Base-by-base conservation (phyloP, 2,329 filamentous ascomycete genomes). In the Nemania sp. region DNA sequence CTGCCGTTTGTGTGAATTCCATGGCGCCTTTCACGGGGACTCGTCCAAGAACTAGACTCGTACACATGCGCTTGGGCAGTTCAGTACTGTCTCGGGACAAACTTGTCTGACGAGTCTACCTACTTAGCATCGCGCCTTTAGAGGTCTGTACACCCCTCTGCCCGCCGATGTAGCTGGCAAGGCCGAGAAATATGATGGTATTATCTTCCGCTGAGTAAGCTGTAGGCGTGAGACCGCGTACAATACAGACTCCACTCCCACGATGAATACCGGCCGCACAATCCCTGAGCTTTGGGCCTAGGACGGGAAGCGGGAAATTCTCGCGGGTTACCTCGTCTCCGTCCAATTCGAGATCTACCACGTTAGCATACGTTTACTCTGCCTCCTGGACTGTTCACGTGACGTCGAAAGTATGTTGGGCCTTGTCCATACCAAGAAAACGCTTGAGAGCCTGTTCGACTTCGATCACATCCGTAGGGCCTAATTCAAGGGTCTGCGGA, bases 161-260 rank as follows among this genome's bases (percentile, higher is more conserved):
- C 39, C 82, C 77, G 1, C 81, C 85, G 51, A 89, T 78, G 66
- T 87, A 80, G 57, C 78, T 80, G 1, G 84, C 78, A 11, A 88
- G 72, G 0, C 83, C 86, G 4, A 86, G 76, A 65, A 84, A 87
- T 45, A 87, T 75, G 5, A 80, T 76, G 15, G 83, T 72, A 54
- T 82, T 83, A 53, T 88, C 83, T 62, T 85, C 80, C 21, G 77
- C 73, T 2, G 79, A 78, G 69, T 83, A 82, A 1, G 70, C 73
- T 2, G 73, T 67, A 0, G 80, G 75, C 13, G 81, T 77, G 1
- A 88, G 73, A 2, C 86, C 86, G 5, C 80, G 78, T 40, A 89
- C 69, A 9, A 87, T 77, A 50, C 78, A 79, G 64, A 88, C 80
- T 0, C 85, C 86, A 7, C 65, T 68, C 3, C 79, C 79, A 9